Percentiles rank a stretch among this genome's conserved stretches.
Evolutionary conservation across 306 rosid genomes (phyloP).

Genomic region (Luffa aegyptiaca): DNA sequence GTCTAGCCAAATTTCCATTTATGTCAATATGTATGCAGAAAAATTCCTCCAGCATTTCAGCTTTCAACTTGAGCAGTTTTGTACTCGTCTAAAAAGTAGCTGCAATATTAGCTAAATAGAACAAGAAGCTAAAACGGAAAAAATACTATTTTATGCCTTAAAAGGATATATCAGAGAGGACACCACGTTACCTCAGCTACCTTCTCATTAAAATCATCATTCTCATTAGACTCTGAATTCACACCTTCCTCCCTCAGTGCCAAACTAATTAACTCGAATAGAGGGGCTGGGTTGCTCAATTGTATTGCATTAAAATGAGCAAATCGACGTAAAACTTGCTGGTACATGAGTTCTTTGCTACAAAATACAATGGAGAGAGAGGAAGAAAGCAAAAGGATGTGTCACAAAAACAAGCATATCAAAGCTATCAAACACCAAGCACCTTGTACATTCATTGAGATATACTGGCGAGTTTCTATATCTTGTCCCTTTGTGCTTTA

Average conservation of each 20-base stretch:
- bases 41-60: constrained; percentile 58
- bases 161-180: not conserved
- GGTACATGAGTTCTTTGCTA: constrained; percentile 97
- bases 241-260: constrained; percentile 76
- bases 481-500: not conserved
- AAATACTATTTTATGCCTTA: not conserved
- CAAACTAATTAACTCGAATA: constrained; percentile 60
- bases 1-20: constrained; percentile 63
- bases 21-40: constrained; percentile 60
- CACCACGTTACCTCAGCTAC: constrained; percentile 66
- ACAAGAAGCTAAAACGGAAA: not conserved
- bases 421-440: not conserved
- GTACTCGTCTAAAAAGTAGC: constrained; percentile 49
- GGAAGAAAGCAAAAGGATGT: not conserved
- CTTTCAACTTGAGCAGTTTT: constrained; percentile 54
- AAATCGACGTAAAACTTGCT: constrained; percentile 82
- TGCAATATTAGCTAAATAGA: not conserved
- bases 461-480: not conserved
- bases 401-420: not conserved
- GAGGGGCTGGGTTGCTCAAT: constrained; percentile 72
- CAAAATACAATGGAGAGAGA: constrained; percentile 15
- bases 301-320: constrained; percentile 76
- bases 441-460: not conserved
- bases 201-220: constrained; percentile 50
- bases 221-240: constrained; percentile 40